A percentile compares a stretch with the other conserved stretches of the same genome.
These are phyloP conservation scores for Cercospora sojina DNA, from an alignment of 2,329 filamentous ascomycete genomes.

Conservation along the genomic window DNA sequence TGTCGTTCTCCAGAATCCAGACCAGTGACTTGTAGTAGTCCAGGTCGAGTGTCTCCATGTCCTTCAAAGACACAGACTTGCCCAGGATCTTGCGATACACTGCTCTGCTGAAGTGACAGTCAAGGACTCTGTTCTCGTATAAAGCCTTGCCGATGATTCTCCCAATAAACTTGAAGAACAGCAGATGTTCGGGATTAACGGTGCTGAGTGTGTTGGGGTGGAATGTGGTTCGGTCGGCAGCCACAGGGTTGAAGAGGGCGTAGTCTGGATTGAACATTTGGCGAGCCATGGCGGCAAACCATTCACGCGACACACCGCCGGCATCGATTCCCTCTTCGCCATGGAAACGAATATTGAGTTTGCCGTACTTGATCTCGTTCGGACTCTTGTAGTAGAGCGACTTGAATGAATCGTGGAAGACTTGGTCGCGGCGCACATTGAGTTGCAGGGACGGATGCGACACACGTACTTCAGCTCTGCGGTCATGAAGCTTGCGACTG, in stretches of 20 bases:
- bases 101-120: slow-evolving; percentile 97
- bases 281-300: slow-evolving; percentile 95
- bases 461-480: slow-evolving; percentile 67
- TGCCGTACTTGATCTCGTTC: slow-evolving; percentile 98
- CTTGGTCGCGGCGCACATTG: slow-evolving; percentile 85
- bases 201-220: slow-evolving; percentile 93
- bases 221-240: slow-evolving; percentile 96
- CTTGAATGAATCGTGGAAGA: slow-evolving; percentile 98
- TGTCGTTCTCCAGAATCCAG: slow-evolving; percentile 99
- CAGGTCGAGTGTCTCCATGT: slow-evolving; percentile 97
- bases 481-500: slow-evolving; percentile 83
- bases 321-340: slow-evolving; percentile 97
- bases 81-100: slow-evolving; percentile 98
- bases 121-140: slow-evolving; percentile 91
- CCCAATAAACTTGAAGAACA: slow-evolving; percentile 99
- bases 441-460: slow-evolving; percentile 78
- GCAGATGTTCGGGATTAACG: slow-evolving; percentile 91
- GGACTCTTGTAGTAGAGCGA: slow-evolving; percentile 95
- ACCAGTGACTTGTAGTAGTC: slow-evolving; percentile 98
- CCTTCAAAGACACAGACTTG: slow-evolving; percentile 93
- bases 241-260: slow-evolving; percentile 92
- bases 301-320: slow-evolving; percentile 94
- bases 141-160: slow-evolving; percentile 97
- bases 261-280: slow-evolving; percentile 99
- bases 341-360: slow-evolving; percentile 95